These are phyloP conservation scores for Pythium phragmiticola DNA, from an alignment of 352 stramenopile species.

Conservation along the genomic window DNA sequence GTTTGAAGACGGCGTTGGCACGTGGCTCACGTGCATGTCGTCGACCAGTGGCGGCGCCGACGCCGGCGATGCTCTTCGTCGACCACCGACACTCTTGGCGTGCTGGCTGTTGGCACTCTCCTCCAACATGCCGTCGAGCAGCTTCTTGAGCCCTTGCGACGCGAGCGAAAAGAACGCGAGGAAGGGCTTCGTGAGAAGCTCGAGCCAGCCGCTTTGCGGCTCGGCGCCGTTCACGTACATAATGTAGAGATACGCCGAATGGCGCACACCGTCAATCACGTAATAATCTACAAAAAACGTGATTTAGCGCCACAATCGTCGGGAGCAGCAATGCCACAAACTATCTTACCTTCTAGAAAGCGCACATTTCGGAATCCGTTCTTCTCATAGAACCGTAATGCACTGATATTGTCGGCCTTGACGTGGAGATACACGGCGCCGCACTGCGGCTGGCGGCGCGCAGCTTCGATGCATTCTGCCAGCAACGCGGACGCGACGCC, in stretches of 20 bases:
- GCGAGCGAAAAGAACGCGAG: constrained; percentile 64
- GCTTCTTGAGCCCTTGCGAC: constrained; percentile 59
- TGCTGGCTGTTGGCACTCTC: constrained; percentile 26
- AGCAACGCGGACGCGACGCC: constrained; percentile 92
- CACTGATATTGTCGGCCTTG: constrained; percentile 93
- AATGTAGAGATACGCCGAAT: constrained; percentile 87
- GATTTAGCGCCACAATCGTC: constrained; percentile 9
- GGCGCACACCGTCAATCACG: constrained; percentile 76
- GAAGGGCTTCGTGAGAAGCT: constrained; percentile 32
- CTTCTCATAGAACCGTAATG: constrained; percentile 96
- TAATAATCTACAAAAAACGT: constrained; percentile 66
- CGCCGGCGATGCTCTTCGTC: constrained; percentile 16
- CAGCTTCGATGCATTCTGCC: constrained; percentile 85
- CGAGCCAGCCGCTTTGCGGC: constrained; percentile 62
- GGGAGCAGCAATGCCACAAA: neutral
- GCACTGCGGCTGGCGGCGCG: constrained; percentile 71
- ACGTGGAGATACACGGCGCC: constrained; percentile 96
- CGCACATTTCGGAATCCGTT: constrained; percentile 93
- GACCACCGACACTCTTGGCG: neutral
- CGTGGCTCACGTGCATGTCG: constrained; percentile 19
- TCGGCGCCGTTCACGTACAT: constrained; percentile 76
- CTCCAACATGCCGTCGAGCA: constrained; percentile 54
- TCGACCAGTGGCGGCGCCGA: constrained; percentile 21
- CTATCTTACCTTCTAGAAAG: constrained; percentile 81
- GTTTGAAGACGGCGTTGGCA: constrained; percentile 13